Conservation (phyloP, 192 early-diverging fungal species). For the Obelidium mucronatum region DNA sequence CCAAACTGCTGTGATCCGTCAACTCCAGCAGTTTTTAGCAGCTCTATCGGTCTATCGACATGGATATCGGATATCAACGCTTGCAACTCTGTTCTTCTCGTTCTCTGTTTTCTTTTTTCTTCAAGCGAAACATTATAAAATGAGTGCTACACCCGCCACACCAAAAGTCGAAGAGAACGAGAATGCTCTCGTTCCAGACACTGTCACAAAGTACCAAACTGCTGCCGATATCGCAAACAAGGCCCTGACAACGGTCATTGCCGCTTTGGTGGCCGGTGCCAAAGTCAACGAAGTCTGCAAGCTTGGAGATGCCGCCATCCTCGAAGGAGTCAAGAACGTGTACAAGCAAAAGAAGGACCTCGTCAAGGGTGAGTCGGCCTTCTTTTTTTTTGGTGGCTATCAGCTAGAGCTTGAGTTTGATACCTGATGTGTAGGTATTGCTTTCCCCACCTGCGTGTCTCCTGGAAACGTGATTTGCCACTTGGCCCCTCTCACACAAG, state of each 20-base stretch:
- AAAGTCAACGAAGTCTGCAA: slow-evolving; percentile 87
- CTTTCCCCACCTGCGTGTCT: slow-evolving; percentile 92
- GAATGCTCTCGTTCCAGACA: slow-evolving; percentile 50
- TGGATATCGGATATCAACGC: too few species aligned
- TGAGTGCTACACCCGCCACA: slow-evolving; percentile 24
- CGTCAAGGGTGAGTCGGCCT: slow-evolving; percentile 68
- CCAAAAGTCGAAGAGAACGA: slow-evolving; percentile 39
- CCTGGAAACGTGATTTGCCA: slow-evolving; percentile 88
- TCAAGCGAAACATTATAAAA: slow-evolving; percentile 4
- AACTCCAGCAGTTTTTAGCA: too few species aligned
- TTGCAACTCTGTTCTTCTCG: too few species aligned
- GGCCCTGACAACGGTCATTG: slow-evolving; percentile 74
- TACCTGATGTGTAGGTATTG: slow-evolving; percentile 70
- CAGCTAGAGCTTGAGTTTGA: too few species aligned
- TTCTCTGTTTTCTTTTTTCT: background rate
- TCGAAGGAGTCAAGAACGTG: slow-evolving; percentile 77
- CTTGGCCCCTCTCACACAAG: slow-evolving; percentile 83
- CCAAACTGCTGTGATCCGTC: too few species aligned
- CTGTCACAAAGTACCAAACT: slow-evolving; percentile 62
- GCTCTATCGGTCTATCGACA: too few species aligned
- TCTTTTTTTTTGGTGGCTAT: too few species aligned
- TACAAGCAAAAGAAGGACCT: slow-evolving; percentile 80
- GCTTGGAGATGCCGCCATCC: slow-evolving; percentile 84
- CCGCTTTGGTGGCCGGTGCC: slow-evolving; percentile 77
- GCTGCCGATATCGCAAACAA: slow-evolving; percentile 60